phyloP scores from a whole-genome alignment of 2,329 filamentous ascomycete species.

The Thelonectria olida region DNA sequence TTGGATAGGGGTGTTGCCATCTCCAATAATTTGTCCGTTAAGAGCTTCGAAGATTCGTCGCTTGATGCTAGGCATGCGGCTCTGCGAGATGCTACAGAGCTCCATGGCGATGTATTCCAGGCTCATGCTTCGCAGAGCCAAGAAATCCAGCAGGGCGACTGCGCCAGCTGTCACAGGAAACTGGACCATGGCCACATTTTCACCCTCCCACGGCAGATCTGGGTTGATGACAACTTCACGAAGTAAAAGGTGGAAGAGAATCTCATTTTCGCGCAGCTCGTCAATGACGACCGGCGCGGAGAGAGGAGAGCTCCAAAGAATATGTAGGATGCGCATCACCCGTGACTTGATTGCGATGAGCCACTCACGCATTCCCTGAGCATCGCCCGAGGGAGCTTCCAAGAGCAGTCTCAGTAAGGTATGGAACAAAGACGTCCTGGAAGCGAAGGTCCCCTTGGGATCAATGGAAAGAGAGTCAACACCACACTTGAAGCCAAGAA shows the following conservation, averaged over 20 bases:
- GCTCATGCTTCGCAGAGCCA: constrained; percentile 78
- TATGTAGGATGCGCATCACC: constrained; percentile 76
- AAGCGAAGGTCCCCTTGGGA: constrained; percentile 74
- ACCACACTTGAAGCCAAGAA: constrained; percentile 87
- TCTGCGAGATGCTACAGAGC: constrained; percentile 78
- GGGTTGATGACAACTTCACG: constrained; percentile 76
- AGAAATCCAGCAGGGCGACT: constrained; percentile 77
- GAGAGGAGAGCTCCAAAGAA: constrained; percentile 84
- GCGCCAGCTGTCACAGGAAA: constrained; percentile 77
- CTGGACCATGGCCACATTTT: constrained; percentile 65
- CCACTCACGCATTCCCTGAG: constrained; percentile 71
- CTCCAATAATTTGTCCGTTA: constrained; percentile 77
- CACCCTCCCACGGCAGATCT: constrained; percentile 77
- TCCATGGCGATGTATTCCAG: constrained; percentile 89
- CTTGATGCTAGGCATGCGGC: constrained; percentile 75
- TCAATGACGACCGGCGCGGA: constrained; percentile 79
- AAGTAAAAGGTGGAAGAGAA: constrained; percentile 80
- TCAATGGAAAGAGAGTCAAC: constrained; percentile 75
- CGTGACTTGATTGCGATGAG: constrained; percentile 74
- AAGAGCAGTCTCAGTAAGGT: constrained; percentile 77
- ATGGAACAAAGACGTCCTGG: constrained; percentile 83
- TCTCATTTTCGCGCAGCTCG: constrained; percentile 81
- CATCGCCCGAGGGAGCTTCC: constrained; percentile 71
- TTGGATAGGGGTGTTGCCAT: constrained; percentile 70
- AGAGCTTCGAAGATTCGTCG: constrained; percentile 75